Conservation (phyloP, 2,329 filamentous ascomycete genomes). For the Beauveria sp. region DNA sequence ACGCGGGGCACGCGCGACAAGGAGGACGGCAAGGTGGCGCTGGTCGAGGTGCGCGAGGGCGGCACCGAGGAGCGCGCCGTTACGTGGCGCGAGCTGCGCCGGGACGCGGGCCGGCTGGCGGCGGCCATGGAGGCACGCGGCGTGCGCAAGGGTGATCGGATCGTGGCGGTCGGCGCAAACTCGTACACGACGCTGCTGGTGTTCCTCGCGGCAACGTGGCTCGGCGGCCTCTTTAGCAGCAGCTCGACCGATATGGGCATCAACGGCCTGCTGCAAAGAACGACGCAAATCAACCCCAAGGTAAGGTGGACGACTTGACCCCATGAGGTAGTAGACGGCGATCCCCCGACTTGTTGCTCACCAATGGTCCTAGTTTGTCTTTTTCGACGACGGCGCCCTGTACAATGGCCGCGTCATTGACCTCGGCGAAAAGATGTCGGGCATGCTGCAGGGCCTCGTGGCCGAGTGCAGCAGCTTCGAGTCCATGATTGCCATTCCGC, state of each 20-base stretch:
- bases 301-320: conserved; percentile 21
- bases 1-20: conserved; percentile 51
- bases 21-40: conserved; percentile 61
- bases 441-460: conserved; percentile 59
- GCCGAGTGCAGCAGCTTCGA: conserved; percentile 51
- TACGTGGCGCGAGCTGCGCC: conserved; percentile 61
- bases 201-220: conserved; percentile 59
- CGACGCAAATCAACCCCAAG: conserved; percentile 67
- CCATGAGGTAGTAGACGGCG: no score
- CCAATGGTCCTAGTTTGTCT: conserved; percentile 48
- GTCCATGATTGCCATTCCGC: conserved; percentile 56
- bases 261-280: conserved; percentile 66
- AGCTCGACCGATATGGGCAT: conserved; percentile 79
- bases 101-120: conserved; percentile 49
- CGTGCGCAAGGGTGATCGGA: conserved; percentile 61
- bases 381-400: conserved; percentile 71
- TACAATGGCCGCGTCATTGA: conserved; percentile 75
- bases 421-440: conserved; percentile 63
- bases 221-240: conserved; percentile 70
- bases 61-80: conserved; percentile 47
- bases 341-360: no score
- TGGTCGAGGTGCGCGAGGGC: conserved; percentile 68
- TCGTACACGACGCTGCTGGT: conserved; percentile 66
- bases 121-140: conserved; percentile 61
- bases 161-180: conserved; percentile 70